Base-by-base conservation (phyloP, 164 flowering plant genomes). In the Dillenia suffruticosa region DNA sequence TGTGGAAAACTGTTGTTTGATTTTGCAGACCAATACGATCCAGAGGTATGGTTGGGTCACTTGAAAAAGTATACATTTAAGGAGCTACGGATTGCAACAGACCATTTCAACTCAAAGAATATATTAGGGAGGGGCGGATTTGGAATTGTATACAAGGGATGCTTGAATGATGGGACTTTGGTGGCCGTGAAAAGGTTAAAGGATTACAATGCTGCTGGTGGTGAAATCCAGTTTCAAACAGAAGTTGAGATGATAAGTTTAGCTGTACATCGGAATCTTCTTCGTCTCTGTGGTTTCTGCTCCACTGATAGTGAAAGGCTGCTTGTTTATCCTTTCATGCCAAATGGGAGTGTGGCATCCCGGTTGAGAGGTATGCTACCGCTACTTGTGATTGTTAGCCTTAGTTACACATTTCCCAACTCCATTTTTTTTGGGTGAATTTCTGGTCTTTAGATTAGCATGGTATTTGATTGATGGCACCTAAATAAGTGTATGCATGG, bases 261-360 rank as follows among this genome's bases (percentile, higher is more conserved):
- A 64, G 96, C 96, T 24, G 77, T 89, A n/a, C 96, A 89, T 69
- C 86, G 96, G 22, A 87, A 87, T 80, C 91, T 89, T 55, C 88
- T 89, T 24, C 79, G 81, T 59, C 91, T 87, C 12, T 78, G 71
- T 70, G 96, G 96, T 0, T 89, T 89, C 59, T 89, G 96, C 75
- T 59, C 78, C 8, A 87, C 86, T 46, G 84, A 84, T 65, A 84
- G 60, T 54, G 96, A 89, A 59, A 50, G 93, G 52, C 78, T 89
- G 55, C 88, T 89, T 59, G 88, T 89, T 55, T 89, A 89, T 67
- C 89, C 89, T 22, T 89, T 77, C 70, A 89, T 89, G 96, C 78
- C 91, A 32, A 87, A 89, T 77, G 96, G 96, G 55, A 89, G 96
- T 65, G 92, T 89, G 19, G 92, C 90, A 46, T 85, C 86, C 44